These are phyloP conservation scores for Cercis canadensis DNA, from an alignment of 306 rosid species.

Conservation along the genomic window DNA sequence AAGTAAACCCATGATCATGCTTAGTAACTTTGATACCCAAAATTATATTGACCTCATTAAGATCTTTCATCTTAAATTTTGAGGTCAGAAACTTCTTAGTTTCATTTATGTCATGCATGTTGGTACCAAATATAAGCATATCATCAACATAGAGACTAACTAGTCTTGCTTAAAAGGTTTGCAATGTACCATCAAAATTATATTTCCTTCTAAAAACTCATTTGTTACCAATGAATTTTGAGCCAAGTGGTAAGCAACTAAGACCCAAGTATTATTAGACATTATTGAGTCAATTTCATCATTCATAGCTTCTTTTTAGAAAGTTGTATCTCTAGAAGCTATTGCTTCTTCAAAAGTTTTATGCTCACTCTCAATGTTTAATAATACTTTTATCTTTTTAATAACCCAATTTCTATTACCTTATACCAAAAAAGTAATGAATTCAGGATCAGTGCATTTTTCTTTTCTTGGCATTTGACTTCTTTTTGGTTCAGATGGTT, in stretches of 20 bases:
- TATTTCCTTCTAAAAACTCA: too few relatives aligned
- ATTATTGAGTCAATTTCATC: too few relatives aligned
- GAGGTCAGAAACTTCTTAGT: background rate
- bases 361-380: too few relatives aligned
- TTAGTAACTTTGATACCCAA: too few relatives aligned
- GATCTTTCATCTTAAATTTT: background rate
- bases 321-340: too few relatives aligned
- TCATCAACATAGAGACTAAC: background rate
- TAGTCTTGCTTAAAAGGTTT: background rate
- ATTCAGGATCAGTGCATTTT: background rate
- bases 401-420: background rate
- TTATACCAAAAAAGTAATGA: background rate
- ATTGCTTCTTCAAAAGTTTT: too few relatives aligned
- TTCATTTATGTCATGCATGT: background rate
- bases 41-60: too few relatives aligned
- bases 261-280: too few relatives aligned
- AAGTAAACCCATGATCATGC: too few relatives aligned
- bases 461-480: background rate
- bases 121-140: background rate
- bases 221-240: too few relatives aligned
- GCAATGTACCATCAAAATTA: background rate
- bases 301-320: too few relatives aligned
- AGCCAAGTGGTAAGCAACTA: too few relatives aligned
- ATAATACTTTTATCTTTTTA: background rate
- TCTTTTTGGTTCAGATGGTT: background rate